Evolutionary conservation across 257 asterid species (phyloP), one percentile per base, ranked within the genome.

Genomic region (Salvia hispanica): DNA sequence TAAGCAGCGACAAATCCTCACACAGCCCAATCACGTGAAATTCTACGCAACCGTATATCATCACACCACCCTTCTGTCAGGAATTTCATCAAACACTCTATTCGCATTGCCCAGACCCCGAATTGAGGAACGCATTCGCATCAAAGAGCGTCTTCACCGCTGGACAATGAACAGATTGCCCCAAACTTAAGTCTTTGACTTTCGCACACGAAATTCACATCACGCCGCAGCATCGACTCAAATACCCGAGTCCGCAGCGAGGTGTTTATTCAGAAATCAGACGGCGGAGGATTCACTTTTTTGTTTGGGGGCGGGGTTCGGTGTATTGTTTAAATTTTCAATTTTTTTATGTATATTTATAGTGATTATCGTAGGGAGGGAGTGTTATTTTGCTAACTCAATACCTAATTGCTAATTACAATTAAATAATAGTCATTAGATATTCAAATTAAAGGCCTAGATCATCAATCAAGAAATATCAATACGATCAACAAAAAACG

Each of bases 51-150:
- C 97, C 95, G 45, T 84, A 82, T 54, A 90, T 90, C 90, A 92
- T 83, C 68, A 90, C 96, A 66, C 90, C 62, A 88, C 91, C 79
- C 90, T 92, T 67, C 78, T 82, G 2, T 76, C 84, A 0, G 98
- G 96, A 96, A 93, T 90, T 81, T 77, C 84, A 67, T 90, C 97
- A 10, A 93, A 93, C 97, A 90, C 1, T 74, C 79, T 81, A 79
- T 94, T 72, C 4, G 97, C 96, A 63, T 77, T 74, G 0, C 37
- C 69, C 37, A 90, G 61, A 15, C 69, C 71, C 90, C 90, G 48
- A 93, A 88, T 78, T 92, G 88, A 0, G 89, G 92, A 69, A 86
- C 52, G 88, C 91, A 70, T 85, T 84, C 72, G 36, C 69, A 63
- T 78, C 78, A 66, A 76, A 77, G 13, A 86, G 96, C 69, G 72